A percentile compares a stretch with the other conserved stretches of the same genome.
These are phyloP conservation scores for Plasmodium cynomolgi DNA, from an alignment of 169 alveolate genomes.

Conservation along the genomic window DNA sequence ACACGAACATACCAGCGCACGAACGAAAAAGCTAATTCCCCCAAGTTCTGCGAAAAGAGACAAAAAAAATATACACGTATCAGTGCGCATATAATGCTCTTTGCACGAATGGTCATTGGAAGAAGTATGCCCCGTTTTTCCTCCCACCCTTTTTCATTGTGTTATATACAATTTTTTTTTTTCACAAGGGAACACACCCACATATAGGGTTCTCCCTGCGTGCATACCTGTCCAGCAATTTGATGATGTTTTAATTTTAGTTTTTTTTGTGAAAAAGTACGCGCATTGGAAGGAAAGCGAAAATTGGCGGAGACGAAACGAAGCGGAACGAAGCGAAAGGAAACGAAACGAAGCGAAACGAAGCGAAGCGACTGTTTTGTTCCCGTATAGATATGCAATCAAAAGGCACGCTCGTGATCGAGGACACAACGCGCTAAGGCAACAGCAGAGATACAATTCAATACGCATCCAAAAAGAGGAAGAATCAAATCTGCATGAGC, in stretches of 20 bases:
- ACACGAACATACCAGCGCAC: not conserved
- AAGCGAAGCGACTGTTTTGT: not conserved
- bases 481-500: not conserved
- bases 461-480: not conserved
- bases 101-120: constrained; percentile 2
- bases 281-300: not conserved
- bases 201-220: not conserved
- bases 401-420: not conserved
- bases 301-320: not conserved
- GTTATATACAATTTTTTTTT: not conserved
- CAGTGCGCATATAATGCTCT: not conserved
- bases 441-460: not conserved
- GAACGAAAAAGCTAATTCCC: not conserved
- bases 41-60: not conserved
- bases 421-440: not conserved
- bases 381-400: not conserved
- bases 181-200: not conserved
- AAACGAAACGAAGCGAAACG: not conserved
- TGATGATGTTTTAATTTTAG: not conserved
- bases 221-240: not conserved
- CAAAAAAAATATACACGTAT: not conserved
- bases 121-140: not conserved
- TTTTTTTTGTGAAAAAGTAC: not conserved
- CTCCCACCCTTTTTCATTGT: not conserved
- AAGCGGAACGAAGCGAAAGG: not conserved